A percentile compares a stretch with the other conserved stretches of the same genome.
Evolutionary conservation across 2,329 filamentous ascomycete species (phyloP).

Genomic region (Spiromastix sp.): DNA sequence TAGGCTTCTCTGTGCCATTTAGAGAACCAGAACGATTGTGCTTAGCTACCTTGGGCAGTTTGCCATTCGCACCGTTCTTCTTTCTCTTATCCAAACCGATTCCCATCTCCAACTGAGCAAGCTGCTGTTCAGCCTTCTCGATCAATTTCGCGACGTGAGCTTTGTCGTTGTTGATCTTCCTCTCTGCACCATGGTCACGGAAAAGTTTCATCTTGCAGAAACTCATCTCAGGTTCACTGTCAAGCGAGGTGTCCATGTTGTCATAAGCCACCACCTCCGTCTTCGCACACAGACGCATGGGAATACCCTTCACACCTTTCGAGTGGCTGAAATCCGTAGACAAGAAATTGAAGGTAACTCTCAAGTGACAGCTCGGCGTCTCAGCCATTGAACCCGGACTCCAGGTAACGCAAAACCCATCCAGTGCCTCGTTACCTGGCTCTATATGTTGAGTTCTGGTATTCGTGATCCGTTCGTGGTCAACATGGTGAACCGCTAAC

Average conservation of each 20-base stretch:
- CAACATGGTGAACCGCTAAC: slow-evolving; percentile 87
- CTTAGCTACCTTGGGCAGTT: too few relatives aligned
- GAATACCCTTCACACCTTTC: slow-evolving; percentile 96
- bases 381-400: slow-evolving; percentile 57
- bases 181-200: slow-evolving; percentile 87
- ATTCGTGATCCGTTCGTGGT: slow-evolving; percentile 42
- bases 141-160: slow-evolving; percentile 94
- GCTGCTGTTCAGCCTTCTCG: slow-evolving; percentile 91
- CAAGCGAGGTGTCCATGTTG: slow-evolving; percentile 9
- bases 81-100: slow-evolving; percentile 53
- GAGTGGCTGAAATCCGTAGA: slow-evolving; percentile 98
- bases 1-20: too few relatives aligned
- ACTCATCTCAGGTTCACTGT: slow-evolving; percentile 44
- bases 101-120: slow-evolving; percentile 59
- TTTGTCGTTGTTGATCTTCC: slow-evolving; percentile 89
- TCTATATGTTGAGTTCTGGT: slow-evolving; percentile 52
- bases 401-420: slow-evolving; percentile 90
- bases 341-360: slow-evolving; percentile 94
- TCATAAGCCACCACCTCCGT: slow-evolving; percentile 48
- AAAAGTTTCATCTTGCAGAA: slow-evolving; percentile 98
- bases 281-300: slow-evolving; percentile 84
- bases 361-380: slow-evolving; percentile 66
- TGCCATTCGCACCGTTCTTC: slow-evolving; percentile 43
- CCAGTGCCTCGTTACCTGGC: slow-evolving; percentile 64
- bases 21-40: too few relatives aligned